These are phyloP conservation scores for Phytophthora sp. DNA, from an alignment of 352 stramenopile species.

Conservation along the genomic window DNA sequence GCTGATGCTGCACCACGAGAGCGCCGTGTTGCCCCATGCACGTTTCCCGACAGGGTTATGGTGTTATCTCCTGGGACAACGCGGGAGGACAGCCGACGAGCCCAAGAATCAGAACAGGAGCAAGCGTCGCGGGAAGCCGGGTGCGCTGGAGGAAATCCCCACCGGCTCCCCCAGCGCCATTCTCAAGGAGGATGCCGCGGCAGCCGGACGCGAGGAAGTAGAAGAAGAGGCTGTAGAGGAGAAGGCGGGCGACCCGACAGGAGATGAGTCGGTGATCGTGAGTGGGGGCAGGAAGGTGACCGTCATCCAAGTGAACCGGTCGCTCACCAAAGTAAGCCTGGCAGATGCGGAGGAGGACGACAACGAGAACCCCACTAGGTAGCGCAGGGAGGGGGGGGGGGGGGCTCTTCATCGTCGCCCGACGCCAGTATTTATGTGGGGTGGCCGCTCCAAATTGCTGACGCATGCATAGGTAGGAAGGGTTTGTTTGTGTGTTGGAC, in stretches of 20 bases:
- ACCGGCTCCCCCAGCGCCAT: conserved; percentile 33
- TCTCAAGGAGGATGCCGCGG: conserved; percentile 4
- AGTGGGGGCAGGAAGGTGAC: conserved; percentile 49
- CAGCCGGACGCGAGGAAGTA: conserved; percentile 11
- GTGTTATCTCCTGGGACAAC: conserved; percentile 72
- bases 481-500: no score
- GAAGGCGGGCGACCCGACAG: not conserved
- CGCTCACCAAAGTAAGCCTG: conserved; percentile 48
- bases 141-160: conserved; percentile 34
- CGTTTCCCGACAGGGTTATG: conserved; percentile 78
- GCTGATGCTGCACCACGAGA: conserved; percentile 67
- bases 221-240: conserved; percentile 1
- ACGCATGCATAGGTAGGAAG: conserved; percentile 24
- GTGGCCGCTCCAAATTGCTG: conserved; percentile 2
- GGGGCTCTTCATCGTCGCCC: conserved; percentile 1
- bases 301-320: conserved; percentile 45
- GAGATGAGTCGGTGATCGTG: conserved; percentile 36
- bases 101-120: not conserved
- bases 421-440: conserved; percentile 32
- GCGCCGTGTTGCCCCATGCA: conserved; percentile 35
- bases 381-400: conserved; percentile 16
- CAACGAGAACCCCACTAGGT: conserved; percentile 17
- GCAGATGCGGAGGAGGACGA: conserved; percentile 25
- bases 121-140: conserved; percentile 4
- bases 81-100: conserved; percentile 46